These are phyloP conservation scores for Boletus eberwhitei DNA, from an alignment of 768 basidiomycete species.

Conservation along the genomic window DNA sequence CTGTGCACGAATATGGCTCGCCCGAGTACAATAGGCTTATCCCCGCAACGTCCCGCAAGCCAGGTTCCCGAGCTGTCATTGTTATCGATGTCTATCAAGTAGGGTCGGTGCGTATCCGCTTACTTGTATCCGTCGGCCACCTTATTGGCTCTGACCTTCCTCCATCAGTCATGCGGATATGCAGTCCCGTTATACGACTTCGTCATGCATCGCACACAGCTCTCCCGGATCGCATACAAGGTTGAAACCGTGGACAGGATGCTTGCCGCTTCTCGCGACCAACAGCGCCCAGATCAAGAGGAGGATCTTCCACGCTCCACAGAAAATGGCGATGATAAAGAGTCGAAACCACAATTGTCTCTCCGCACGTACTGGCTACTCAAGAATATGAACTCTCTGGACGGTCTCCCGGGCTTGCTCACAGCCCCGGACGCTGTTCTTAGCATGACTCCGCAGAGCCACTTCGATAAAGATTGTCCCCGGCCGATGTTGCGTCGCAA, in stretches of 20 bases:
- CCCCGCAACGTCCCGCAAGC: constrained; percentile 42
- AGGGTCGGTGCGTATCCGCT: constrained; percentile 34
- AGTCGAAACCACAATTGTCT: constrained; percentile 30
- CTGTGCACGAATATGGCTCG: constrained; percentile 60
- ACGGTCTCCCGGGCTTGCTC: constrained; percentile 53
- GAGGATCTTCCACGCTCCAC: not conserved
- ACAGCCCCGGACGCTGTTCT: constrained; percentile 22
- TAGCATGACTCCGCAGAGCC: constrained; percentile 1
- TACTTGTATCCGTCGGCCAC: not conserved
- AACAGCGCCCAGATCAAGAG: not conserved
- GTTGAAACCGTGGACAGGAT: constrained; percentile 42
- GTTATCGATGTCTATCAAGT: constrained; percentile 61
- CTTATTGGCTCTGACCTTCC: not conserved
- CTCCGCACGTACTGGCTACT: constrained; percentile 51
- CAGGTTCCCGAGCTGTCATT: constrained; percentile 60
- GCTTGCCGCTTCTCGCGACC: constrained; percentile 1
- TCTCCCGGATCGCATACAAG: constrained; percentile 38
- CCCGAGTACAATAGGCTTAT: constrained; percentile 56
- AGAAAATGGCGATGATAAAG: not conserved
- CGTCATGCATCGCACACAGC: constrained; percentile 51
- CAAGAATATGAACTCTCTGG: constrained; percentile 51
- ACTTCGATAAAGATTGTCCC: constrained; percentile 16
- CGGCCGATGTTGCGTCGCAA: constrained; percentile 13
- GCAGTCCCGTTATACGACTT: constrained; percentile 62
- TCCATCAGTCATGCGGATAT: constrained; percentile 62